These are phyloP conservation scores for Plectosphaerella cucumerina DNA, from an alignment of 2,329 filamentous ascomycete genomes.

Conservation along the genomic window DNA sequence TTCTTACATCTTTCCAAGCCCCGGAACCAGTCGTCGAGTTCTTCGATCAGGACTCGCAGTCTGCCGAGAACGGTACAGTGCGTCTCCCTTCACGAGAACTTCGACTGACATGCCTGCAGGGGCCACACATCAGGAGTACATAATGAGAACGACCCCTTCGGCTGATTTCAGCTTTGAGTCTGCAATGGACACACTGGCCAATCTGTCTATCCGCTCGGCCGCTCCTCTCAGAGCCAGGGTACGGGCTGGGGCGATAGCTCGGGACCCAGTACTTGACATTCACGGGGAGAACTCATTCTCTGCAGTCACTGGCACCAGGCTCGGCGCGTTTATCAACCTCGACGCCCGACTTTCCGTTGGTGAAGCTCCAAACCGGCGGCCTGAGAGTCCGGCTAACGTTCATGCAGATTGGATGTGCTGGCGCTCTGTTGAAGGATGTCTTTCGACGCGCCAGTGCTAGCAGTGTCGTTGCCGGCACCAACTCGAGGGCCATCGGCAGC, in stretches of 20 bases:
- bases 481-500: slow-evolving; percentile 1
- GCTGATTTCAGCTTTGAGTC: slow-evolving; percentile 67
- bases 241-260: background rate
- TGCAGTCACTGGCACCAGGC: slow-evolving; percentile 40
- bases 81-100: background rate
- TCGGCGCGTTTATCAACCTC: slow-evolving; percentile 68
- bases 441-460: slow-evolving; percentile 53
- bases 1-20: slow-evolving; percentile 47
- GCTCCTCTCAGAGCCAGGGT: background rate
- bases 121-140: slow-evolving; percentile 8
- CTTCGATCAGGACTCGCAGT: slow-evolving; percentile 17
- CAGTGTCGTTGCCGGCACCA: background rate
- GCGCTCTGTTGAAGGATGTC: slow-evolving; percentile 79
- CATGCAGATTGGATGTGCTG: slow-evolving; percentile 69
- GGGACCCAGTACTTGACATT: background rate
- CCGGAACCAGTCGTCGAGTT: slow-evolving; percentile 32
- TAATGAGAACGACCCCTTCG: slow-evolving; percentile 64
- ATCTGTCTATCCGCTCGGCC: slow-evolving; percentile 44
- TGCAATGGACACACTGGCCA: slow-evolving; percentile 62
- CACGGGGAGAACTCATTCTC: background rate
- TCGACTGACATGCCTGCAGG: background rate
- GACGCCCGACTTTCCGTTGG: slow-evolving; percentile 67
- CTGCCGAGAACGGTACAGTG: slow-evolving; percentile 8
- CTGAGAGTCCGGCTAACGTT: background rate
- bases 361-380: slow-evolving; percentile 1